Conservation (phyloP, 2,329 filamentous ascomycete species). For the Myriosclerotinia scirpicola region DNA sequence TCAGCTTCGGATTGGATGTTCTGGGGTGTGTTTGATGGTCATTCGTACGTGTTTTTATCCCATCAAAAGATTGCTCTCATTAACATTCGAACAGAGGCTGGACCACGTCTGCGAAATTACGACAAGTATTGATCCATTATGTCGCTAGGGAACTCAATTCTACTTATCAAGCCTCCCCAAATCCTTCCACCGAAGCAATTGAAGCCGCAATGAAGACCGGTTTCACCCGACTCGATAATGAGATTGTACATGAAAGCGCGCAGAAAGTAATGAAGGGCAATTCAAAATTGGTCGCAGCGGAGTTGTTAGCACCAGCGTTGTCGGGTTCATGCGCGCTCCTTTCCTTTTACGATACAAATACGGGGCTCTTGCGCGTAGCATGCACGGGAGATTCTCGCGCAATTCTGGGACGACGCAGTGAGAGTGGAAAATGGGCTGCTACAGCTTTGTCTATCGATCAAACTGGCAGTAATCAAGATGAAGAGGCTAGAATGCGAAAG, state of each 20-base stretch:
- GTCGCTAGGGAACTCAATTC: slow-evolving; percentile 90
- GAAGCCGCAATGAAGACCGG: slow-evolving; percentile 90
- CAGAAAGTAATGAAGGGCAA: slow-evolving; percentile 86
- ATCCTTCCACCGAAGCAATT: slow-evolving; percentile 75
- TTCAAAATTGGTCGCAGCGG: slow-evolving; percentile 86
- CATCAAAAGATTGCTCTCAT: background rate
- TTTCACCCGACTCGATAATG: slow-evolving; percentile 84
- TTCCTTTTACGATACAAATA: slow-evolving; percentile 90
- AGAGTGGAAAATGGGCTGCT: slow-evolving; percentile 87
- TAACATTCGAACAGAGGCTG: slow-evolving; percentile 64
- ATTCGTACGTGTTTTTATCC: slow-evolving; percentile 62
- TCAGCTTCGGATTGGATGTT: slow-evolving; percentile 94
- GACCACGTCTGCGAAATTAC: slow-evolving; percentile 95
- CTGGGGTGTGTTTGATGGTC: slow-evolving; percentile 98
- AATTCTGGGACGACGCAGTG: slow-evolving; percentile 77
- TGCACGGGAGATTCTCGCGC: slow-evolving; percentile 97
- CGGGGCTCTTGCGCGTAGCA: slow-evolving; percentile 86
- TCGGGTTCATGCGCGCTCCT: slow-evolving; percentile 97
- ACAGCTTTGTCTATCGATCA: slow-evolving; percentile 89
- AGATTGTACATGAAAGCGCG: slow-evolving; percentile 92
- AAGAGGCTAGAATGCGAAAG: slow-evolving; percentile 76
- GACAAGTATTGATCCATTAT: slow-evolving; percentile 87
- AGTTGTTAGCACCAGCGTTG: slow-evolving; percentile 86
- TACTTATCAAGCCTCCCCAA: slow-evolving; percentile 76
- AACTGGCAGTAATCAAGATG: slow-evolving; percentile 84